phyloP scores from a whole-genome alignment of 2,329 filamentous ascomycete genomes.

The Ceratocystis harringtonii region DNA sequence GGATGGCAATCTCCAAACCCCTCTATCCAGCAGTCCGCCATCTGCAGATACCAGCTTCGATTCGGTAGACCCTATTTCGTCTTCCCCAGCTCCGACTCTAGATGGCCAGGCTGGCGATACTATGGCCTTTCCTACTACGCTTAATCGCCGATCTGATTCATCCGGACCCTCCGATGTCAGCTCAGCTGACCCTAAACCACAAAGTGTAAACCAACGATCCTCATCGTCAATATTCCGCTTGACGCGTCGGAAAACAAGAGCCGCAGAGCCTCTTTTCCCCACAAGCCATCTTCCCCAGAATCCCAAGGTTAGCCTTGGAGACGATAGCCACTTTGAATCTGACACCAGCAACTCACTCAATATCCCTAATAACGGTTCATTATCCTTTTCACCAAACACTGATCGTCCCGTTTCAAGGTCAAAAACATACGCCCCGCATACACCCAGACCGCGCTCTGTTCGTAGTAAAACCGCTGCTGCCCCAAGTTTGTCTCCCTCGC shows the following conservation, averaged over 20 bases:
- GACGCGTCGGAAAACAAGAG: constrained; percentile 59
- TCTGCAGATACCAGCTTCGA: constrained; percentile 11
- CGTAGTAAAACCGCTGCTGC: constrained; percentile 19
- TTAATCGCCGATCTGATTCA: constrained; percentile 41
- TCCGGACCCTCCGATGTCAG: constrained; percentile 64
- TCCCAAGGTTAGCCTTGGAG: constrained; percentile 27
- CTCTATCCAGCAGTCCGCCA: constrained; percentile 7
- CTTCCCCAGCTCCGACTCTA: constrained; percentile 4
- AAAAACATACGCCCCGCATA: constrained; percentile 4
- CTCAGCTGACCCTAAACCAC: constrained; percentile 39
- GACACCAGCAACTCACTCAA: constrained; percentile 9
- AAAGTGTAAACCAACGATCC: constrained; percentile 7
- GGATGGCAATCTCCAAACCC: constrained; percentile 6
- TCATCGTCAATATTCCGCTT: constrained; percentile 50
- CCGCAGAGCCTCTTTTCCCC: constrained; percentile 66
- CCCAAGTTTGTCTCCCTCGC: constrained; percentile 29
- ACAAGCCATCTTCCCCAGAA: constrained; percentile 72
- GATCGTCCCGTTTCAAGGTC: constrained; percentile 6
- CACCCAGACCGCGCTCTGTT: constrained; percentile 15
- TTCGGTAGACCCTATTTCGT: constrained; percentile 1
- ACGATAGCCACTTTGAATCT: constrained; percentile 15
- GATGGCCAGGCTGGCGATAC: constrained; percentile 35
- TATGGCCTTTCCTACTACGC: constrained; percentile 21
- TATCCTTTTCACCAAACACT: constrained; percentile 7
- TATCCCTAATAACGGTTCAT: constrained; percentile 4